phyloP scores from a whole-genome alignment of 1,139 yeast genomes.

The Protomyces pachydermus region DNA sequence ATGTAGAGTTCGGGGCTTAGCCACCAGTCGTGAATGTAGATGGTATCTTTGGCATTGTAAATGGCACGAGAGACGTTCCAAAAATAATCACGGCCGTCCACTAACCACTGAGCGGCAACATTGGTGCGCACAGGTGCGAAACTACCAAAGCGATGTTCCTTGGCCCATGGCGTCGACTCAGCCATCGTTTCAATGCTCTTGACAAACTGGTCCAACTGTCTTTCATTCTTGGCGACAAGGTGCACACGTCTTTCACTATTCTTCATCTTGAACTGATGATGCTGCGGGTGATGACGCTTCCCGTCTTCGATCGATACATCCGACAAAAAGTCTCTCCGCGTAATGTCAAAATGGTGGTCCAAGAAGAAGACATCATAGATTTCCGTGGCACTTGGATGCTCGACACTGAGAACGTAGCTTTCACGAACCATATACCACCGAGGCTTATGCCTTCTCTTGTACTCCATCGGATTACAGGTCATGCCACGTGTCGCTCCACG shows the following conservation, averaged over 20 bases:
- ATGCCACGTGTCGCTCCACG: slow-evolving; percentile 70
- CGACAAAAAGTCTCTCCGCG: slow-evolving; percentile 33
- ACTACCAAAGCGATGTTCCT: slow-evolving; percentile 69
- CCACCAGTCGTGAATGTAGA: slow-evolving; percentile 99
- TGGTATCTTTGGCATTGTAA: slow-evolving; percentile 89
- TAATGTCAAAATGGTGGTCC: slow-evolving; percentile 61
- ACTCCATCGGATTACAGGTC: slow-evolving; percentile 28
- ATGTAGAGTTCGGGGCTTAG: slow-evolving; percentile 86
- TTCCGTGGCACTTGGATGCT: slow-evolving; percentile 77
- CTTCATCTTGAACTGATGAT: slow-evolving; percentile 46
- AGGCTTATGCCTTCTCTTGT: slow-evolving; percentile 65
- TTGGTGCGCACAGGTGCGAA: slow-evolving; percentile 87
- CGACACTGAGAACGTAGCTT: slow-evolving; percentile 78
- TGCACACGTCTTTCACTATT: slow-evolving; percentile 75
- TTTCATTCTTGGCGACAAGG: slow-evolving; percentile 66
- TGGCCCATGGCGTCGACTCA: slow-evolving; percentile 64
- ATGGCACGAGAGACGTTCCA: slow-evolving; percentile 94
- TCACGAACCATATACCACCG: slow-evolving; percentile 88
- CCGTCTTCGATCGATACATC: slow-evolving; percentile 24
- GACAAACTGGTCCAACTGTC: slow-evolving; percentile 71
- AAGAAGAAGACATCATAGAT: slow-evolving; percentile 83
- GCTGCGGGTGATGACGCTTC: slow-evolving; percentile 20
- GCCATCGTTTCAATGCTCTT: slow-evolving; percentile 68
- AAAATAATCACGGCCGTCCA: slow-evolving; percentile 91
- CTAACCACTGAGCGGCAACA: slow-evolving; percentile 93